Conservation (phyloP, 176 grass and related monocot genomes). For the Tillandsia fasciculata region DNA sequence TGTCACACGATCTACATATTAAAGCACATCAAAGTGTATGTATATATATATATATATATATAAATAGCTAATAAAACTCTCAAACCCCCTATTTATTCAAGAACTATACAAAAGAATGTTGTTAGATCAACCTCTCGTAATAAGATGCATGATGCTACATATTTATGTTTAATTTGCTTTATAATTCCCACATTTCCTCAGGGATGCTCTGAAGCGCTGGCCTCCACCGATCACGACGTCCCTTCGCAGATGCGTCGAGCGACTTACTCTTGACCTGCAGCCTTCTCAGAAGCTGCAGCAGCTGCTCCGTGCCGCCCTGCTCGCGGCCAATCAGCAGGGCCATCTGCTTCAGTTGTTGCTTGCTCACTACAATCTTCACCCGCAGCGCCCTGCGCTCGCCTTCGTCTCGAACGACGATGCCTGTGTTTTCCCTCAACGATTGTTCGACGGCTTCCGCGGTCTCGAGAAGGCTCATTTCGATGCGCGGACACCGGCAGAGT, state of each 20-base stretch:
- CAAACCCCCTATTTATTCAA: too few species aligned
- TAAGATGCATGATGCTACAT: neutral
- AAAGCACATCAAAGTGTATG: too few species aligned
- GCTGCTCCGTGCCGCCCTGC: constrained; percentile 7
- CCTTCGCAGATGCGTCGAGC: neutral
- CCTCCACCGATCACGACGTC: constrained; percentile 9
- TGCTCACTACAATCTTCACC: neutral
- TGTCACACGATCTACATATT: too few species aligned
- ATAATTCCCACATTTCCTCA: constrained; percentile 11
- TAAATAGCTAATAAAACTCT: too few species aligned
- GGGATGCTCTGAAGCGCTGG: constrained; percentile 24
- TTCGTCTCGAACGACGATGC: neutral
- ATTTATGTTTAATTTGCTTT: neutral
- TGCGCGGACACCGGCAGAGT: constrained; percentile 6
- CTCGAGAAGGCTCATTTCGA: neutral
- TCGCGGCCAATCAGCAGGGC: neutral
- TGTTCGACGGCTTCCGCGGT: constrained; percentile 17
- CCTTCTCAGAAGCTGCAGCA: constrained; percentile 4
- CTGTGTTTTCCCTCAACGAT: constrained; percentile 2
- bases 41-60: too few species aligned
- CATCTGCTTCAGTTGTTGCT: constrained; percentile 12
- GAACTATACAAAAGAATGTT: neutral
- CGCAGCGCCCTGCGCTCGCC: too few species aligned
- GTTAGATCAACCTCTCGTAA: neutral
- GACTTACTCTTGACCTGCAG: neutral